Conservation (phyloP, 495 filamentous ascomycete genomes). For the Hyaloscypha finlandica region DNA sequence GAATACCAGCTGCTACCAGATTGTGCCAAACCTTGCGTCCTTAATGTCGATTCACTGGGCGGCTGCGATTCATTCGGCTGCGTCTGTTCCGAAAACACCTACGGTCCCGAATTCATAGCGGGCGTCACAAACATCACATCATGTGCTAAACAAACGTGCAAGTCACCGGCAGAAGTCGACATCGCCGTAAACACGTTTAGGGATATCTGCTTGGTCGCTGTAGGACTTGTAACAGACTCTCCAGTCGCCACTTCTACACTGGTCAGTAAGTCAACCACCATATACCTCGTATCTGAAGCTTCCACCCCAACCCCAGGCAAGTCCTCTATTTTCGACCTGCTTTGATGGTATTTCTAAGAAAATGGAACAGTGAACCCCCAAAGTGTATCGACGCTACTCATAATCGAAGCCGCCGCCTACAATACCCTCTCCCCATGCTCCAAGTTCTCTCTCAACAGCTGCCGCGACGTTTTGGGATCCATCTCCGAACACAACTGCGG, state of each 20-base stretch:
- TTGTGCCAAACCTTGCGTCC: neutral
- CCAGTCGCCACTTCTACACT: neutral
- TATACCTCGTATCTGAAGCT: neutral
- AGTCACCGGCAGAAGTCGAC: neutral
- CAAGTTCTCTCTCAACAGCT: neutral
- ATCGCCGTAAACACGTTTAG: neutral
- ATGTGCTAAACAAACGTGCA: constrained; percentile 1
- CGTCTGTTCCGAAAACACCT: neutral
- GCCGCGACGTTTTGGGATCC: neutral
- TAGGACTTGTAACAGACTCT: neutral
- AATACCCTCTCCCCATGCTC: neutral
- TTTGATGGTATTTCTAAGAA: neutral
- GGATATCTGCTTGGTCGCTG: neutral
- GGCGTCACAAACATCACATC: neutral
- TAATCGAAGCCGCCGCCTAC: neutral
- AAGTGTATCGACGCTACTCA: neutral
- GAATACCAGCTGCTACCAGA: neutral
- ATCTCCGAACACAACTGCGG: neutral
- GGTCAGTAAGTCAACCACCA: neutral
- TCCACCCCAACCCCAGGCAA: neutral
- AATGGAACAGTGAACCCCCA: neutral
- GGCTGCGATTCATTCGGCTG: neutral
- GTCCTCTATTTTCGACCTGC: neutral
- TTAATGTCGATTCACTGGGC: neutral
- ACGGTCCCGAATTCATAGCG: neutral